Percentiles rank a stretch among this genome's conserved stretches.
Conservation (phyloP, 495 filamentous ascomycete species). For the Penicillium goetzii region DNA sequence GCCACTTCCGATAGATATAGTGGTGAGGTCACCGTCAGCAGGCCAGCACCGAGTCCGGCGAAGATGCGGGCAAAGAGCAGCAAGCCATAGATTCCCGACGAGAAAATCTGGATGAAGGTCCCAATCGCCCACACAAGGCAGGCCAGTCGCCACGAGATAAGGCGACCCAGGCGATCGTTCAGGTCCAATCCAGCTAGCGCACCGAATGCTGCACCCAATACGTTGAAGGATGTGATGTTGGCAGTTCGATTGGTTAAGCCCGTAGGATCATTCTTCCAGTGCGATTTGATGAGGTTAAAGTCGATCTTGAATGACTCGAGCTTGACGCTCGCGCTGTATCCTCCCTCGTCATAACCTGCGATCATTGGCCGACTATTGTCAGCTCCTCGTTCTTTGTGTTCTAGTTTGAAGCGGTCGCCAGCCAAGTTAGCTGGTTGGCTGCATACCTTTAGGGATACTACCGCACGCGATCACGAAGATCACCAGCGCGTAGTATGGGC, state of each 20-base stretch:
- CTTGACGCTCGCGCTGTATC: conserved; percentile 48
- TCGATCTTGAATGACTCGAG: conserved; percentile 46
- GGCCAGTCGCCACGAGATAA: conserved; percentile 45
- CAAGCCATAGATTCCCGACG: conserved; percentile 49
- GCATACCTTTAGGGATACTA: conserved; percentile 49
- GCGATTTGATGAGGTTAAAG: conserved; percentile 40
- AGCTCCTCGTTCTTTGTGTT: background rate
- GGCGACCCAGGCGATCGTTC: conserved; percentile 47
- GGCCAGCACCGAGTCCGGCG: conserved; percentile 52
- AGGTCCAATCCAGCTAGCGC: conserved; percentile 43
- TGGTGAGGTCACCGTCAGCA: conserved; percentile 52
- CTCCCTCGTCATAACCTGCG: conserved; percentile 54
- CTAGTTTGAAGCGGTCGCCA: background rate
- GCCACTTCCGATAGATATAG: conserved; percentile 58
- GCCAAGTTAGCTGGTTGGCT: background rate
- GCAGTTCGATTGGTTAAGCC: conserved; percentile 47
- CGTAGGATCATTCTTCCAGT: conserved; percentile 41
- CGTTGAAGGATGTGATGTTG: conserved; percentile 53
- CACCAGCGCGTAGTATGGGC: conserved; percentile 46
- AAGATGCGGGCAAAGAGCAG: conserved; percentile 50
- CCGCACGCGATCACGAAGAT: conserved; percentile 48
- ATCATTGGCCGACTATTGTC: conserved; percentile 1
- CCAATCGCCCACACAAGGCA: conserved; percentile 47
- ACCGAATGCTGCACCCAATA: conserved; percentile 49
- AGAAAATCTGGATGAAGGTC: conserved; percentile 48